These are phyloP conservation scores for Knufia petricola DNA, from an alignment of 2,329 filamentous ascomycete genomes.

Conservation along the genomic window DNA sequence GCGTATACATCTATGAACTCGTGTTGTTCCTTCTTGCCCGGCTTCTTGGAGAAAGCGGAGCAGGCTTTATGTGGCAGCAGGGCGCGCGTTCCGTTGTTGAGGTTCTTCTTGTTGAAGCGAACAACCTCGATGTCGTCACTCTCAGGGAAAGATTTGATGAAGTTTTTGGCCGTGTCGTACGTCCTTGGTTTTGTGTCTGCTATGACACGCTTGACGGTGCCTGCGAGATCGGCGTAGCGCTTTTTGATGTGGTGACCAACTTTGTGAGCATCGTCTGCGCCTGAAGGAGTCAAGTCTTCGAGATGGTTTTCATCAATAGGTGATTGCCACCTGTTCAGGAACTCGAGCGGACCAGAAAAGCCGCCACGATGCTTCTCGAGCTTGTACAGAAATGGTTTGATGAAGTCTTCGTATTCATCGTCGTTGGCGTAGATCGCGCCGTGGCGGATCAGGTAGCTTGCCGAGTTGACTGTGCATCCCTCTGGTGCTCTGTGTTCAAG, in stretches of 20 bases:
- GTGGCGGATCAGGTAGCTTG: constrained; percentile 17
- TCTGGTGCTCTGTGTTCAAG: constrained; percentile 14
- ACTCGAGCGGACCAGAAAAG: constrained; percentile 15
- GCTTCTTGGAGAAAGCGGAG: constrained; percentile 14
- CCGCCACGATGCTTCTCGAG: constrained; percentile 16
- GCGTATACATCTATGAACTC: constrained; percentile 14
- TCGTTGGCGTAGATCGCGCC: constrained; percentile 18
- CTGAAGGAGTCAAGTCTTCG: constrained; percentile 17
- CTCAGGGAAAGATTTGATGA: constrained; percentile 14
- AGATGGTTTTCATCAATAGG: constrained; percentile 17
- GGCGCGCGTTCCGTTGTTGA: constrained; percentile 14
- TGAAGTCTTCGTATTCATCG: constrained; percentile 18
- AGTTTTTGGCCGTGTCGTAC: constrained; percentile 14
- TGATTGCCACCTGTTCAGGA: constrained; percentile 16
- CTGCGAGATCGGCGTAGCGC: constrained; percentile 14
- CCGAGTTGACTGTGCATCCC: constrained; percentile 16
- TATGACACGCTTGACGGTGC: constrained; percentile 13
- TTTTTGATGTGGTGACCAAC: constrained; percentile 14
- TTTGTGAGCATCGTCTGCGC: constrained; percentile 13
- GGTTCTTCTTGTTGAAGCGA: constrained; percentile 11
- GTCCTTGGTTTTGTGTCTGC: constrained; percentile 18
- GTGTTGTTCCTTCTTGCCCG: constrained; percentile 15
- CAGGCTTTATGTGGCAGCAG: constrained; percentile 18
- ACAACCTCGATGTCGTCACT: constrained; percentile 16
- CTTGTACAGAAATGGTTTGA: constrained; percentile 19